Evolutionary conservation across 2,329 filamentous ascomycete species (phyloP), one percentile per base, ranked within the genome.

Genomic region (Allantophomopsis lycopodina): DNA sequence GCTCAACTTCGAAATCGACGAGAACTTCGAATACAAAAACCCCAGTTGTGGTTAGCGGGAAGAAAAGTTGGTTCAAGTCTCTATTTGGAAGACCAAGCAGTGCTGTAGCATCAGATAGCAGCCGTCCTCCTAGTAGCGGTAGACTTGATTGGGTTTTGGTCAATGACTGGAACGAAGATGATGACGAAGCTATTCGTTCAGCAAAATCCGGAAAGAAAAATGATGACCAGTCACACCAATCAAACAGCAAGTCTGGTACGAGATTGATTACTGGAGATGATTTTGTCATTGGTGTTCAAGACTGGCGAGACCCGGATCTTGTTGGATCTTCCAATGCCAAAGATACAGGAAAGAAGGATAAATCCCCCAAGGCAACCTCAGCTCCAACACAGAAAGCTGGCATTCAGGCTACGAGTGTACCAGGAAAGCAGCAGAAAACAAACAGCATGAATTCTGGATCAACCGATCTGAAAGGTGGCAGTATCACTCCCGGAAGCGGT

Each of bases 271-370:
- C 44, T 18, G 58, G 64, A 36, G 79, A 86, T 55, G 73, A 70
- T 41, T 89, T 88, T 54, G 70, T 83, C 35, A 88, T 89, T 50
- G 84, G 83, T n/a, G 76, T 87, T 11, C 82, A 91, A 48, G 84
- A 91, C 54, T 89, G 84, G 84, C 73, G 83, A 48, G 84, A 91
- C 55, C 80, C 83, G 5, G 83, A 86, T 54, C 62, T 86, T 14
- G 64, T 85, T 16, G 67, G 44, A n/a, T 36, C 47, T 5, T 33
- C 45, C 12, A 47, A 46, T 12, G 39, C 38, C 32, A 53, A 53
- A 32, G 48, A 52, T 37, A 46, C 53, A 16, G 50, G 54, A 43
- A 63, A 61, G 41, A 48, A 23, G 45, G 37, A 16, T 43, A 54
- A 46, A 36, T 40, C 15, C 37, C 13, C 40, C 11, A 50, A 47